phyloP scores from a whole-genome alignment of 1,284 basidiomycete species.

The Boletus mariae region DNA sequence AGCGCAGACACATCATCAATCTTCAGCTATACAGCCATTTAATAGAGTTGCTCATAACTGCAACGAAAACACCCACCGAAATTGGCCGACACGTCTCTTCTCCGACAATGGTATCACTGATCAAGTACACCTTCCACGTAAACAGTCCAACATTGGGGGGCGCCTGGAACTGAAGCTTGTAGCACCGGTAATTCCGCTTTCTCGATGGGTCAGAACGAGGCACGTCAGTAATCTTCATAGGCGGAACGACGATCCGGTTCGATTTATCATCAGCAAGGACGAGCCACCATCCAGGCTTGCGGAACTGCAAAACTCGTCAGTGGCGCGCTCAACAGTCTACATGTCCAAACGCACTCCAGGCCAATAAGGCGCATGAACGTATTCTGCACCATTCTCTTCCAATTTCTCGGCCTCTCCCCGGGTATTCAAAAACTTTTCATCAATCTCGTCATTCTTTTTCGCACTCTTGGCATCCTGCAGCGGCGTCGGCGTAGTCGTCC shows the following conservation, averaged over 20 bases:
- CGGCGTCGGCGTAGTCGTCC: slow-evolving; percentile 12
- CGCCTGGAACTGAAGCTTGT: slow-evolving; percentile 93
- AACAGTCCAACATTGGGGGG: slow-evolving; percentile 83
- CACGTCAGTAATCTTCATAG: slow-evolving; percentile 79
- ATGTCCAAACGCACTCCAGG: slow-evolving; percentile 60
- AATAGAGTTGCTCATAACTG: not conserved
- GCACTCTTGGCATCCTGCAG: slow-evolving; percentile 46
- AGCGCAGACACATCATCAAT: slow-evolving; percentile 71
- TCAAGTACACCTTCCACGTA: slow-evolving; percentile 84
- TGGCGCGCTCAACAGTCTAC: not conserved
- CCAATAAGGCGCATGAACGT: slow-evolving; percentile 90
- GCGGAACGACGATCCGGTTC: slow-evolving; percentile 88
- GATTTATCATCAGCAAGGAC: slow-evolving; percentile 90
- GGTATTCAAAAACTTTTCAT: slow-evolving; percentile 65
- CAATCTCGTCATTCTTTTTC: slow-evolving; percentile 53
- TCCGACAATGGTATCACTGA: slow-evolving; percentile 87
- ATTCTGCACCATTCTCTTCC: slow-evolving; percentile 47
- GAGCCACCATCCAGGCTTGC: slow-evolving; percentile 88
- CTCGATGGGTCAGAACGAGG: slow-evolving; percentile 59
- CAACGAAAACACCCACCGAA: slow-evolving; percentile 45
- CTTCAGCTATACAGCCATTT: slow-evolving; percentile 55
- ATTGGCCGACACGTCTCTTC: slow-evolving; percentile 76
- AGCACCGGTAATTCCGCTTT: slow-evolving; percentile 73
- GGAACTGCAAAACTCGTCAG: slow-evolving; percentile 46
- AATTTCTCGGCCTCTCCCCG: slow-evolving; percentile 64